Evolutionary conservation across 345 rosid species (phyloP).

Genomic region (Xanthoceras sorbifolium): DNA sequence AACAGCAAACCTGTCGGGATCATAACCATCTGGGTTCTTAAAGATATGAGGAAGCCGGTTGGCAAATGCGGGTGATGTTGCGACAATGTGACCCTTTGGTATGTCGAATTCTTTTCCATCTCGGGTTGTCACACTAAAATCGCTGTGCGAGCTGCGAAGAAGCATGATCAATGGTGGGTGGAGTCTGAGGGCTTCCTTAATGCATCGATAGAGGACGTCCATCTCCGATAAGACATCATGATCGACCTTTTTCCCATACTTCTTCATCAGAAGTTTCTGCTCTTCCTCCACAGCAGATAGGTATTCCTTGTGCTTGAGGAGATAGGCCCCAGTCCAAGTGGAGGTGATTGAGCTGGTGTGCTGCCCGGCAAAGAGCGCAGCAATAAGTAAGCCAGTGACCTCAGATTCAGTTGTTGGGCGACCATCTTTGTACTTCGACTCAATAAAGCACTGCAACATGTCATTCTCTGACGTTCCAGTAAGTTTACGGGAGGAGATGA

Average conservation of each 20-base stretch:
- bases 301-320: slow-evolving; percentile 61
- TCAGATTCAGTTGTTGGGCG: slow-evolving; percentile 85
- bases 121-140: slow-evolving; percentile 70
- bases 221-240: slow-evolving; percentile 90
- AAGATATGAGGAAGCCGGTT: slow-evolving; percentile 83
- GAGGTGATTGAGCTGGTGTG: slow-evolving; percentile 99
- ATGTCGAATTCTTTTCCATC: slow-evolving; percentile 87
- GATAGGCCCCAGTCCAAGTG: slow-evolving; percentile 95
- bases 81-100: slow-evolving; percentile 94
- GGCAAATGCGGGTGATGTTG: slow-evolving; percentile 95
- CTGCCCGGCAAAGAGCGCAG: slow-evolving; percentile 98
- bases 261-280: slow-evolving; percentile 67
- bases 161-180: slow-evolving; percentile 97
- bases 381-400: slow-evolving; percentile 92
- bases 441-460: slow-evolving; percentile 96
- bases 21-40: slow-evolving; percentile 79
- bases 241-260: slow-evolving; percentile 84
- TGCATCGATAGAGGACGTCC: slow-evolving; percentile 88
- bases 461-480: slow-evolving; percentile 78
- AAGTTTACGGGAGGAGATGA: slow-evolving; percentile 74
- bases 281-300: slow-evolving; percentile 67
- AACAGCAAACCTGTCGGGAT: slow-evolving; percentile 74
- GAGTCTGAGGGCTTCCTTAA: slow-evolving; percentile 94
- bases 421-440: slow-evolving; percentile 91
- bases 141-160: slow-evolving; percentile 79